These are phyloP conservation scores for Tetracladium setigerum DNA, from an alignment of 495 filamentous ascomycete genomes.

Conservation along the genomic window DNA sequence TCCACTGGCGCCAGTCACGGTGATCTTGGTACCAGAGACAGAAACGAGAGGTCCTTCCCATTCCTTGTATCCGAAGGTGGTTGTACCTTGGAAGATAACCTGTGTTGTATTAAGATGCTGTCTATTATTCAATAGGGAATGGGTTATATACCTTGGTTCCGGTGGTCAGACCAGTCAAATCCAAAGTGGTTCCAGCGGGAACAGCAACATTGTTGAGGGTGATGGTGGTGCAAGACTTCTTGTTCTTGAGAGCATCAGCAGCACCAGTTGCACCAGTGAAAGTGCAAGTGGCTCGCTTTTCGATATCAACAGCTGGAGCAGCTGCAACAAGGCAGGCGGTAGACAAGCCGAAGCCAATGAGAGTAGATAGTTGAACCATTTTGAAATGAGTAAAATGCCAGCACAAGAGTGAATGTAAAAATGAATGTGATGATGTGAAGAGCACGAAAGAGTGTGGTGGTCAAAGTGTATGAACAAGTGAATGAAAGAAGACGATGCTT, in stretches of 20 bases:
- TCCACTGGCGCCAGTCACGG: constrained; percentile 36
- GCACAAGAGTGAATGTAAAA: background rate
- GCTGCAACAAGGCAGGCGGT: constrained; percentile 6
- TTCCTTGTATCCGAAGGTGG: constrained; percentile 41
- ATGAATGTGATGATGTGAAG: background rate
- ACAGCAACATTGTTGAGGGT: constrained; percentile 35
- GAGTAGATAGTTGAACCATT: constrained; percentile 12
- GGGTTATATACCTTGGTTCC: constrained; percentile 33
- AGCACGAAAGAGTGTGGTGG: background rate
- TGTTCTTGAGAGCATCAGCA: constrained; percentile 28
- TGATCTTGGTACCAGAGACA: constrained; percentile 39
- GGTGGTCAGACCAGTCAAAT: constrained; percentile 33
- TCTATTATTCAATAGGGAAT: no score
- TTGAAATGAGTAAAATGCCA: background rate
- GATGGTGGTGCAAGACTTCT: constrained; percentile 37
- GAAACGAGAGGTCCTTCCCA: constrained; percentile 42
- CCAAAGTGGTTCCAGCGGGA: constrained; percentile 39
- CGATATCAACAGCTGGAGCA: constrained; percentile 13
- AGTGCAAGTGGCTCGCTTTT: constrained; percentile 26
- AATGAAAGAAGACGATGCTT: constrained; percentile 9
- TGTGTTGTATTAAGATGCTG: constrained; percentile 3
- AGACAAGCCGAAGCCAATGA: constrained; percentile 5
- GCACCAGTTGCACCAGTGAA: constrained; percentile 31
- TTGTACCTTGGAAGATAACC: constrained; percentile 44
- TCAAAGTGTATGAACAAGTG: background rate